These are phyloP conservation scores for Sporothrix mexicana DNA, from an alignment of 2,329 filamentous ascomycete genomes.

Conservation along the genomic window DNA sequence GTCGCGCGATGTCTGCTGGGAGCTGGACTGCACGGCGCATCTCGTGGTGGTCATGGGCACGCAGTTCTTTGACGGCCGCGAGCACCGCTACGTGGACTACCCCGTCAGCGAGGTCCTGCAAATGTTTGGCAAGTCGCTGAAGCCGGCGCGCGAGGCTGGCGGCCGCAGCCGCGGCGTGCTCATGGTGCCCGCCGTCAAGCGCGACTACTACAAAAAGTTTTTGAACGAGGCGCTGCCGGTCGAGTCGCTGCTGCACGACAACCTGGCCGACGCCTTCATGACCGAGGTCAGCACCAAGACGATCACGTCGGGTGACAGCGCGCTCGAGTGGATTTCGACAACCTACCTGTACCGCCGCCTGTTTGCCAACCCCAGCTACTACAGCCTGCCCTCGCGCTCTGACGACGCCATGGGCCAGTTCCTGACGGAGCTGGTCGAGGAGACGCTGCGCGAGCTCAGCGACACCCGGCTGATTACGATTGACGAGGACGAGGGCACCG, in stretches of 20 bases:
- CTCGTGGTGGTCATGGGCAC: conserved; percentile 97
- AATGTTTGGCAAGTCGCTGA: conserved; percentile 95
- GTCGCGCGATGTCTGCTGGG: conserved; percentile 92
- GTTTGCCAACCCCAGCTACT: conserved; percentile 95
- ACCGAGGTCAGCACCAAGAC: conserved; percentile 96
- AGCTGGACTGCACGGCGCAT: conserved; percentile 85
- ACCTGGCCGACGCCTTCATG: conserved; percentile 93
- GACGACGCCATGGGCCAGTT: conserved; percentile 94
- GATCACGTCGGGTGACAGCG: conserved; percentile 93
- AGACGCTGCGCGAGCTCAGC: conserved; percentile 84
- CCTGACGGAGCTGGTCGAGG: conserved; percentile 92
- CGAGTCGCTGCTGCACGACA: conserved; percentile 90
- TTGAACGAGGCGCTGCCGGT: conserved; percentile 93
- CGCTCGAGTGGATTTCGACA: conserved; percentile 97
- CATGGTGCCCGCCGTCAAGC: conserved; percentile 93
- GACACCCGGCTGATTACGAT: conserved; percentile 96
- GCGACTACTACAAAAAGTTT: conserved; percentile 99
- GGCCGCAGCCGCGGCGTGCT: conserved; percentile 89
- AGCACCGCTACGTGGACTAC: conserved; percentile 97
- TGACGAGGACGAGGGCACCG: conserved; percentile 89
- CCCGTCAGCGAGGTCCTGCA: conserved; percentile 91
- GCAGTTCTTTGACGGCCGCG: conserved; percentile 94
- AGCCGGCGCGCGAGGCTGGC: conserved; percentile 76
- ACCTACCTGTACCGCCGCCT: conserved; percentile 97
- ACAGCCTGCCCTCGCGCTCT: conserved; percentile 84